phyloP scores from a whole-genome alignment of 2,329 filamentous ascomycete species.

The Dendryphion nanum region DNA sequence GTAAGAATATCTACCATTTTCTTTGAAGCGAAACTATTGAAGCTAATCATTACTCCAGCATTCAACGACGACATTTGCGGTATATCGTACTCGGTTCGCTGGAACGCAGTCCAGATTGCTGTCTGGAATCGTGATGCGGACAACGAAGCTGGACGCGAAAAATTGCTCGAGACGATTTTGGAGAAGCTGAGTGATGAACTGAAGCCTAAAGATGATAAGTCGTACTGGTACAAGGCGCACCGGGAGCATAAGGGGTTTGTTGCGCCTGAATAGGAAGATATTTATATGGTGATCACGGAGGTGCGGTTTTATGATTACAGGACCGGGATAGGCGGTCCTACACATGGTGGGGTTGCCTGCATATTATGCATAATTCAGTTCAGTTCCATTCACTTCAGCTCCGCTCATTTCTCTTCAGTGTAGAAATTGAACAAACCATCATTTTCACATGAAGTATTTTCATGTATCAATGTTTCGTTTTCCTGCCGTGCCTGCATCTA shows the following conservation, averaged over 20 bases:
- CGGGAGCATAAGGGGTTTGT: constrained; percentile 78
- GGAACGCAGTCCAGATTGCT: constrained; percentile 84
- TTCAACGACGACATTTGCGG: constrained; percentile 82
- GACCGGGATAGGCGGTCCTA: too few relatives aligned
- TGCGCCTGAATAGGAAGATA: too few relatives aligned
- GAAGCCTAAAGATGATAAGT: constrained; percentile 62
- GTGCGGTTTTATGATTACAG: too few relatives aligned
- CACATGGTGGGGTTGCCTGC: too few relatives aligned
- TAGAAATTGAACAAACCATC: too few relatives aligned
- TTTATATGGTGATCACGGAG: too few relatives aligned
- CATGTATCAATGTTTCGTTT: too few relatives aligned
- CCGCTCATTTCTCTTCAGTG: too few relatives aligned
- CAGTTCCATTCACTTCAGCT: too few relatives aligned
- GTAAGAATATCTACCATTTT: constrained; percentile 46
- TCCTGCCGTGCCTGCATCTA: too few relatives aligned
- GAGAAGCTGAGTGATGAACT: constrained; percentile 71
- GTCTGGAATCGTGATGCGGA: constrained; percentile 90
- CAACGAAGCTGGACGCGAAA: constrained; percentile 75
- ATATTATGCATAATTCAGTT: too few relatives aligned
- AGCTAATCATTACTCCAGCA: constrained; percentile 14
- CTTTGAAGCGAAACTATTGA: constrained; percentile 1
- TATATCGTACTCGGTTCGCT: constrained; percentile 81
- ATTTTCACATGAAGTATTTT: too few relatives aligned
- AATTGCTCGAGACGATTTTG: constrained; percentile 70
- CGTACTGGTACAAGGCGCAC: constrained; percentile 87